These are phyloP conservation scores for Phylloporus sp. DNA, from an alignment of 768 basidiomycete species.

Conservation along the genomic window DNA sequence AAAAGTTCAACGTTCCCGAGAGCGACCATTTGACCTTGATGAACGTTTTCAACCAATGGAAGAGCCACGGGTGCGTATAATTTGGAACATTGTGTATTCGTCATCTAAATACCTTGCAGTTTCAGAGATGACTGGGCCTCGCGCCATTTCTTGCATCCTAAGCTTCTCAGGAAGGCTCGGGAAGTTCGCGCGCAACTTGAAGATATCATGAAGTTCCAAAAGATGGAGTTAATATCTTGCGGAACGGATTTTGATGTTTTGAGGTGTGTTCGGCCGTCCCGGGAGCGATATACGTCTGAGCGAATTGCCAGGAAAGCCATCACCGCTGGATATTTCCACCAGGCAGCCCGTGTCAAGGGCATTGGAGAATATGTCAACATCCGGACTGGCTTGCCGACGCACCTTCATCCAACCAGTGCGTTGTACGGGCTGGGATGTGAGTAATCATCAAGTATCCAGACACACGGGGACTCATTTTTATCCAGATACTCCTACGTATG, in stretches of 20 bases:
- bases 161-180: slow-evolving; percentile 88
- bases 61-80: slow-evolving; percentile 75
- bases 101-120: slow-evolving; percentile 36
- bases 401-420: slow-evolving; percentile 95
- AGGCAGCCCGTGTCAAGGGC: slow-evolving; percentile 96
- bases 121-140: slow-evolving; percentile 94
- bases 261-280: slow-evolving; percentile 40
- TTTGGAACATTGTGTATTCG: neutral
- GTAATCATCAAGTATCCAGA: slow-evolving; percentile 24
- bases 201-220: slow-evolving; percentile 99
- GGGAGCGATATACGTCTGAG: slow-evolving; percentile 1
- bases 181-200: slow-evolving; percentile 95
- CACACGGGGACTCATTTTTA: slow-evolving; percentile 1
- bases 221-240: slow-evolving; percentile 87
- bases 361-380: slow-evolving; percentile 99
- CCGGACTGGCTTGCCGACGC: slow-evolving; percentile 90
- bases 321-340: slow-evolving; percentile 97
- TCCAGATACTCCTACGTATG: slow-evolving; percentile 90
- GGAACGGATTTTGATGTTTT: slow-evolving; percentile 96
- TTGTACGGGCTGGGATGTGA: slow-evolving; percentile 93
- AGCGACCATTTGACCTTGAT: slow-evolving; percentile 94
- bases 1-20: slow-evolving; percentile 98
- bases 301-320: slow-evolving; percentile 76
- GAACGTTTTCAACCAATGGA: slow-evolving; percentile 99
- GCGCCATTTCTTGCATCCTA: slow-evolving; percentile 95